Percentiles rank a stretch among this genome's conserved stretches.
Conservation (phyloP, 1,139 yeast genomes). For the Pichia inconspicua region DNA sequence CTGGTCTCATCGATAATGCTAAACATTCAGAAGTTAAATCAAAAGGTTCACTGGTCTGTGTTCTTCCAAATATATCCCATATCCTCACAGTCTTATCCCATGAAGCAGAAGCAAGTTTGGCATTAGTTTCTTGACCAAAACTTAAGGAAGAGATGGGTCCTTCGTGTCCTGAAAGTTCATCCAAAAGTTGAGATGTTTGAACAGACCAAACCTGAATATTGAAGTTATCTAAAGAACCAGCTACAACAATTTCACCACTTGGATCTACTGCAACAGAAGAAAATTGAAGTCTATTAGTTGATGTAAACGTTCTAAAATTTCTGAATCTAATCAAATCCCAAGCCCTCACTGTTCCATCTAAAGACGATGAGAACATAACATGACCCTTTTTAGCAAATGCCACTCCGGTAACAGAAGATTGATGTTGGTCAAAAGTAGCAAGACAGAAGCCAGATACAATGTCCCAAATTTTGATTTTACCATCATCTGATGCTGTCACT, state of each 20-base stretch:
- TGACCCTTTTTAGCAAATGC: conserved; percentile 84
- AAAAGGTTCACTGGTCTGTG: conserved; percentile 84
- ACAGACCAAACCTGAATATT: conserved; percentile 96
- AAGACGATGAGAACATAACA: conserved; percentile 80
- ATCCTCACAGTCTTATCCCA: conserved; percentile 95
- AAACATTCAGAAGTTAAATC: conserved; percentile 82
- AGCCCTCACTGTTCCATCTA: conserved; percentile 96
- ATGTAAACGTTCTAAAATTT: conserved; percentile 90
- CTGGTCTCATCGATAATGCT: conserved; percentile 79
- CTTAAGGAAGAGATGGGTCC: conserved; percentile 90
- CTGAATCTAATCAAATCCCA: conserved; percentile 93
- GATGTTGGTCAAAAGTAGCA: conserved; percentile 86
- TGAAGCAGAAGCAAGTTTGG: conserved; percentile 76
- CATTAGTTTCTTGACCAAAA: conserved; percentile 67
- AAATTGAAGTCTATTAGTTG: conserved; percentile 82
- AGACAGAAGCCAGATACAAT: conserved; percentile 86
- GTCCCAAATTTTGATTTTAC: conserved; percentile 96
- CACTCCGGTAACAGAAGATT: conserved; percentile 81
- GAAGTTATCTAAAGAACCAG: conserved; percentile 85
- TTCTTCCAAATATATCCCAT: conserved; percentile 86
- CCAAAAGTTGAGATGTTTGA: conserved; percentile 87
- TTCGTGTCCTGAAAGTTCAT: conserved; percentile 84
- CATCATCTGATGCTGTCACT: conserved; percentile 94
- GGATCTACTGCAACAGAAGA: conserved; percentile 91
- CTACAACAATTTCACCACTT: conserved; percentile 93